Percentiles rank a stretch among this genome's conserved stretches.
These are phyloP conservation scores for Coemansia sp. DNA, from an alignment of 192 early-diverging fungal species.

Conservation along the genomic window DNA sequence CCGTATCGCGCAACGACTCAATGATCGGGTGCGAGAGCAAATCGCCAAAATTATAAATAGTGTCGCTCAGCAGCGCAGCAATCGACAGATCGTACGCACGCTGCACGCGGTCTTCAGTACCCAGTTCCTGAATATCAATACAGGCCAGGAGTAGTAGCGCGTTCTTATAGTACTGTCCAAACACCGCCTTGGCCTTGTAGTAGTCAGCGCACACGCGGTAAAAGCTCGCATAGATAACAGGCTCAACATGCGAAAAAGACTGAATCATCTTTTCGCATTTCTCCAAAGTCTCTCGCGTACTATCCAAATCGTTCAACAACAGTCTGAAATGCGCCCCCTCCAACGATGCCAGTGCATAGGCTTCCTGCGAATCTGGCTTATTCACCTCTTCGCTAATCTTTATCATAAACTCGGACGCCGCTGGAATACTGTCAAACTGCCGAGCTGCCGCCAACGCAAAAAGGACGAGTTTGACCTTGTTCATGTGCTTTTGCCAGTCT, in stretches of 20 bases:
- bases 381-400: constrained; percentile 72
- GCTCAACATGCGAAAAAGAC: constrained; percentile 65
- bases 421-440: constrained; percentile 72
- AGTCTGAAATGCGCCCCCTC: constrained; percentile 87
- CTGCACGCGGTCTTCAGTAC: constrained; percentile 74
- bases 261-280: constrained; percentile 77
- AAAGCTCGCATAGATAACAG: constrained; percentile 89
- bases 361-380: constrained; percentile 72
- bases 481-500: constrained; percentile 96
- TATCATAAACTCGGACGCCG: constrained; percentile 77
- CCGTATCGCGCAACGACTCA: constrained; percentile 61
- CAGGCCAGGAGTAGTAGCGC: constrained; percentile 94
- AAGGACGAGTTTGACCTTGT: constrained; percentile 86
- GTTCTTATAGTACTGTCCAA: constrained; percentile 94
- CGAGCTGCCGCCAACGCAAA: constrained; percentile 77
- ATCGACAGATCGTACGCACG: constrained; percentile 91
- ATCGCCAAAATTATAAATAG: constrained; percentile 99
- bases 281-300: constrained; percentile 84
- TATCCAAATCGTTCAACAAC: constrained; percentile 74
- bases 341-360: constrained; percentile 82
- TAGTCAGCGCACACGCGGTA: constrained; percentile 96
- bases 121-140: constrained; percentile 81
- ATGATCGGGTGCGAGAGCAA: constrained; percentile 68
- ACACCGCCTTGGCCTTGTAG: constrained; percentile 94
- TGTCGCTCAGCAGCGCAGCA: constrained; percentile 90